Evolutionary conservation across 1,284 basidiomycete genomes (phyloP), one percentile per base, ranked within the genome.

Genomic region (Macrocystidia cucumis): DNA sequence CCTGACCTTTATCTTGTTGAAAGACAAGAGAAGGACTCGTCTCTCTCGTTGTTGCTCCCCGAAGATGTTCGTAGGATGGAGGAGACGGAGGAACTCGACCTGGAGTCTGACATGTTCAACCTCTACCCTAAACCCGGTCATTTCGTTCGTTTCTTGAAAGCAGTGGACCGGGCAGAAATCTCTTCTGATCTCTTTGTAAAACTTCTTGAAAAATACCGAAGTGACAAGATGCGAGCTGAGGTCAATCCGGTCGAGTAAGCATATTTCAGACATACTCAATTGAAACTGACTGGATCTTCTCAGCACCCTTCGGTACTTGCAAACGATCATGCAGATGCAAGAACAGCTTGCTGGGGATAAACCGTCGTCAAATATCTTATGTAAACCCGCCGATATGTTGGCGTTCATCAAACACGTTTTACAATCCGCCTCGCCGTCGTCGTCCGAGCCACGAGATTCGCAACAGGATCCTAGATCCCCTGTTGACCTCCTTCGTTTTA

Each of bases 271-370:
- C n/a, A 9, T 5, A 8, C 16, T 20, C 7, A 27, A 9, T 9
- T 29, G 19, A n/a, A 36, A 5, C 24, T 21, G 2, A 7, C 19
- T 27, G 7, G 17, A n/a, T 30, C 11, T 27, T 4, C 25, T 19
- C 26, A 65, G 61, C 36, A 55, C 59, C 1, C 51, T 93, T 17
- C 63, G 85, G 2, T 78, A 78, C 45, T 66, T 92, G 13, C 85
- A 90, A 49, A 62, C 92, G 21, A 75, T 88, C 16, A 64, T 90
- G 43, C 75, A 83, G 47, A 82, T 92, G 65, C 86, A 91, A 48
- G 67, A 72, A 2, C 69, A 74, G 29, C 56, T 88, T 2, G 72
- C 79, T 0, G 55, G 59, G 19, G 62, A 63, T 11, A 68, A 65
- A n/a, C 57, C 72, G n/a, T 62, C 70, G 1, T 67, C 72, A 2